Conservation (phyloP, 495 filamentous ascomycete species). For the Hapsidospora chrysogenum region DNA sequence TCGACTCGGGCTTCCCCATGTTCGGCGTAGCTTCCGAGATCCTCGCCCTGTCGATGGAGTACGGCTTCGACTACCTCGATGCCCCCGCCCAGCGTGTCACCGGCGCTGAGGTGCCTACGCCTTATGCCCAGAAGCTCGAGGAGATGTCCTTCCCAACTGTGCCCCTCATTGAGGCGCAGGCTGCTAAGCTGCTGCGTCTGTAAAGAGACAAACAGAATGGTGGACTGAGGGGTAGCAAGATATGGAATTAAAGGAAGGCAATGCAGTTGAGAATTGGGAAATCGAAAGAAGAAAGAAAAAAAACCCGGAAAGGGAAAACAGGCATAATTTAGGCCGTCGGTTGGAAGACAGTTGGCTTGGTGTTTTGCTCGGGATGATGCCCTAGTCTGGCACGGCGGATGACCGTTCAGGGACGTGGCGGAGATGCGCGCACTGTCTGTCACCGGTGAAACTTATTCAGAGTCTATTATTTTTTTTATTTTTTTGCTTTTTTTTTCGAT, state of each 20-base stretch:
- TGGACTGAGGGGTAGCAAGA: not conserved
- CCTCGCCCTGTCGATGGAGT: conserved; percentile 87
- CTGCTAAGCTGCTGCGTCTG: conserved; percentile 68
- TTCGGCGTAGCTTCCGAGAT: conserved; percentile 88
- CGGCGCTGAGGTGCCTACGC: conserved; percentile 90
- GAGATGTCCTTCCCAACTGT: conserved; percentile 84
- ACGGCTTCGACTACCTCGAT: conserved; percentile 93
- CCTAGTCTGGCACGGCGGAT: no score
- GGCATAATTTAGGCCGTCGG: no score
- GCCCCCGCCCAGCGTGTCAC: conserved; percentile 85
- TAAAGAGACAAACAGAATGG: conserved; percentile 20
- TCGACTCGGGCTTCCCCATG: conserved; percentile 91
- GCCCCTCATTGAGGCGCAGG: conserved; percentile 62
- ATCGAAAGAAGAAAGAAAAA: not conserved
- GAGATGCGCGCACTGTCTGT: no score
- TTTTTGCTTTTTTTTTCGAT: conserved; percentile 1
- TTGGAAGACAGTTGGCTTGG: no score
- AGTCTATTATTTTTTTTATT: not conserved
- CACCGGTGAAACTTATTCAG: no score
- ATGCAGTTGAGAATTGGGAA: not conserved
- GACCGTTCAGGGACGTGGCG: no score
- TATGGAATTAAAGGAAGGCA: not conserved
- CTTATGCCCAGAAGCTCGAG: conserved; percentile 79
- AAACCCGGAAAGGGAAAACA: no score
- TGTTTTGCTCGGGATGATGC: no score